These are phyloP conservation scores for Zygosaccharomyces pseudobailii DNA, from an alignment of 1,139 yeast genomes.

Conservation along the genomic window DNA sequence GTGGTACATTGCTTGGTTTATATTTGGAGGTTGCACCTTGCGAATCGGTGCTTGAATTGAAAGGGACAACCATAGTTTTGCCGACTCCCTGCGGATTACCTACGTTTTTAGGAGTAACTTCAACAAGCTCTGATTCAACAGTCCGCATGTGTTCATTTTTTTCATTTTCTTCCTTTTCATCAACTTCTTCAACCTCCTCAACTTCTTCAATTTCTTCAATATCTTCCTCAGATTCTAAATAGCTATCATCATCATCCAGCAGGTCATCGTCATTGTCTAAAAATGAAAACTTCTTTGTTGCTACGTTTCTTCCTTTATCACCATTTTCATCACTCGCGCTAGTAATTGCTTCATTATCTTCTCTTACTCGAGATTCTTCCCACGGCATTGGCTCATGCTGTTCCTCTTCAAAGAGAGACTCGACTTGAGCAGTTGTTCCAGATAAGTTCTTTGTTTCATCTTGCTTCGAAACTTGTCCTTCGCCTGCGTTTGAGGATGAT, in stretches of 20 bases:
- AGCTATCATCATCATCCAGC: constrained; percentile 30
- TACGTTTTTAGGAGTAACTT: background rate
- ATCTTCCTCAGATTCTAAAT: constrained; percentile 28
- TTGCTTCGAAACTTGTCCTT: background rate
- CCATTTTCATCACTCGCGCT: no score
- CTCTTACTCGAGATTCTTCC: background rate
- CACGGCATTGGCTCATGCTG: constrained; percentile 2
- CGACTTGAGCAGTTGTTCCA: background rate
- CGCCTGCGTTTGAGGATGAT: background rate
- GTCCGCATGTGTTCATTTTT: background rate
- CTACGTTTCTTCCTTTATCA: background rate
- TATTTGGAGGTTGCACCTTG: constrained; percentile 6
- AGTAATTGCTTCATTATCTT: no score
- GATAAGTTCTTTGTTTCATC: background rate
- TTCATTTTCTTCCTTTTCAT: background rate
- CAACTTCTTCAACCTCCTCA: background rate
- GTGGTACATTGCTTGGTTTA: constrained; percentile 7
- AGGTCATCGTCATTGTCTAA: constrained; percentile 30
- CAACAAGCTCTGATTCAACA: background rate
- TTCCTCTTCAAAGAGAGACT: background rate
- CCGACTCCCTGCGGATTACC: background rate
- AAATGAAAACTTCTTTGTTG: constrained; percentile 25
- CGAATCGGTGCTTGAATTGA: background rate
- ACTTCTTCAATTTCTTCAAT: background rate
- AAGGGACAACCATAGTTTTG: background rate